Conservation (phyloP, 352 stramenopile species). For the Globisporangium nagaii region DNA sequence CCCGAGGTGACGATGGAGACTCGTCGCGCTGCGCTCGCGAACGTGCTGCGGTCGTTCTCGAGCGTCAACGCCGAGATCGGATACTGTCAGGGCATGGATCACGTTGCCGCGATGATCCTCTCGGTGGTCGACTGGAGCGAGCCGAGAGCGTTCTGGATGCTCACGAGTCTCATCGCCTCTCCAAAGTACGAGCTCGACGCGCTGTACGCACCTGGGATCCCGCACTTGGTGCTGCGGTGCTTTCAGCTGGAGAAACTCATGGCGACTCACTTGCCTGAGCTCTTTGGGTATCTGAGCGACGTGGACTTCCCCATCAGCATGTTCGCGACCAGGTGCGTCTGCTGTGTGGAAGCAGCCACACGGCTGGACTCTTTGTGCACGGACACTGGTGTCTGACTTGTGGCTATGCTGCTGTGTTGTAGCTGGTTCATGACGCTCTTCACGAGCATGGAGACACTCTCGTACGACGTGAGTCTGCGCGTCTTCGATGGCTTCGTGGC, state of each 20-base stretch:
- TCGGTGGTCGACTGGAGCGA: constrained; percentile 64
- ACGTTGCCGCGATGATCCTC: constrained; percentile 58
- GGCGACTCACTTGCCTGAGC: constrained; percentile 26
- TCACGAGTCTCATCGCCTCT: constrained; percentile 47
- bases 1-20: constrained; percentile 19
- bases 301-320: constrained; percentile 71
- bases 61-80: constrained; percentile 65
- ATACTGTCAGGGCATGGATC: constrained; percentile 77
- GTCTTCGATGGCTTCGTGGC: constrained; percentile 65
- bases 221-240: constrained; percentile 56
- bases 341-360: neutral
- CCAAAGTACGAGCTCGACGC: constrained; percentile 54
- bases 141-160: constrained; percentile 59
- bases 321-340: constrained; percentile 47
- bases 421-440: constrained; percentile 86
- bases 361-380: neutral
- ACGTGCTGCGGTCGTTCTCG: constrained; percentile 58
- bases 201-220: constrained; percentile 52
- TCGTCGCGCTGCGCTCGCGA: constrained; percentile 35
- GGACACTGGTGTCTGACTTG: neutral
- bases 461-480: constrained; percentile 49
- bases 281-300: constrained; percentile 39
- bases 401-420: neutral
- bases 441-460: constrained; percentile 66
- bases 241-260: constrained; percentile 63